Evolutionary conservation across 805 yeast genomes (phyloP), one percentile per base, ranked within the genome.

Genomic region (Metahyphopichia silvanorum): DNA sequence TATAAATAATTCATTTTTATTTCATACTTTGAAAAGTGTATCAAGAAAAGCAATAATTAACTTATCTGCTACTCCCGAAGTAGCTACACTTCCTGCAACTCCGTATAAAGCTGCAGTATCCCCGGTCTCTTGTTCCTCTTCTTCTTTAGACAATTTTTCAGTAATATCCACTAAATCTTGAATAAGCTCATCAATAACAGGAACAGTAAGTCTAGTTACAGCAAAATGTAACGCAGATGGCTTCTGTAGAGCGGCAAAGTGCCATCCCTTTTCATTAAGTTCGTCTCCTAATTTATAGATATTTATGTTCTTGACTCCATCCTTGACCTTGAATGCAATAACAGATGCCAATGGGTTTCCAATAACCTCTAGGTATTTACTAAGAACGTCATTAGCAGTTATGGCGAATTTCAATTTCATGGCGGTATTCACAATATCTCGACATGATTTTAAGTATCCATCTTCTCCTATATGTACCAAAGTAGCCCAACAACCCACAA

Each of bases 401-500:
- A 75, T 64, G 2, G 66, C 65, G 2, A 49, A 37, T 44, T 75
- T 79, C 46, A 88, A 62, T 34, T 63, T 57, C 50, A 76, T 69
- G 2, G 95, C 78, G 3, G 89, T 76, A 6, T 58, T 45, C 5
- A 88, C 77, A 31, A 91, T 89, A 9, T 76, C 78, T 34, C 55
- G 59, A 42, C 95, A 81, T 2, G 81, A 71, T 39, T 79, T 54
- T 5, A 57, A 68, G 56, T 91, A 91, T 1, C 98, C 98, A n/a
- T 76, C 75, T 35, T 76, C 78, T 24, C 98, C 98, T 35, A 89
- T 69, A 41, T 73, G 71, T 27, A 91, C 62, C 72, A 91, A 63
- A 0, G 97, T 88, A 1, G 96, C 94, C 97, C 98, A 93, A 57
- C 98, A 89, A 0, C 97, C 98, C n/a, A 84, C 98, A 71, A 88